Conservation (phyloP, 2,329 filamentous ascomycete genomes). For the Fusarium sp. region DNA sequence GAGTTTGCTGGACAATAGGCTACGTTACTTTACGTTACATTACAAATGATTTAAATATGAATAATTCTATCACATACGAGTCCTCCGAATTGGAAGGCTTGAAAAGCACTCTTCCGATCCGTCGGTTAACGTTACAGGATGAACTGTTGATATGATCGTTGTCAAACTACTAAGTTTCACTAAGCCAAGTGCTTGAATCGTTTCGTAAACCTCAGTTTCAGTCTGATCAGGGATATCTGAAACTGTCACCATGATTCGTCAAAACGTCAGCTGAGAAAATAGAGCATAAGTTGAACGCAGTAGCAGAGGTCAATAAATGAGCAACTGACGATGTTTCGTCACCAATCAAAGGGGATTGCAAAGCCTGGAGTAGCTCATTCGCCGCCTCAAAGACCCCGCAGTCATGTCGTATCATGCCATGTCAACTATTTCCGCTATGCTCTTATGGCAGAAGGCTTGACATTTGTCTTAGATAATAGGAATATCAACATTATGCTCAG, state of each 20-base stretch:
- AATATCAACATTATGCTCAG: neutral
- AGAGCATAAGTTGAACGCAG: neutral
- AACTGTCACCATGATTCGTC: slow-evolving; percentile 3
- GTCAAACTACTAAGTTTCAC: neutral
- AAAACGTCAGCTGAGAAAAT: neutral
- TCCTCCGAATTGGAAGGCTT: neutral
- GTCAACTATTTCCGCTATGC: neutral
- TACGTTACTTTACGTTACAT: slow-evolving; percentile 17
- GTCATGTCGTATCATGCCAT: slow-evolving; percentile 18
- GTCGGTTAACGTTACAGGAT: neutral
- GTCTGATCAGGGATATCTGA: neutral
- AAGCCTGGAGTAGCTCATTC: slow-evolving; percentile 3
- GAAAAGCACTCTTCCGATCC: neutral
- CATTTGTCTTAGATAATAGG: neutral
- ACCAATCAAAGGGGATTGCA: slow-evolving; percentile 1
- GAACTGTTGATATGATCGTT: neutral
- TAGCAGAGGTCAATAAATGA: neutral
- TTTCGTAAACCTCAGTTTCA: slow-evolving; percentile 15
- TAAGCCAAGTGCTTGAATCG: neutral
- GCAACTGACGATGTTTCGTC: neutral
- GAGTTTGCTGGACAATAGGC: slow-evolving; percentile 23
- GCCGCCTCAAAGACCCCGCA: slow-evolving; percentile 18
- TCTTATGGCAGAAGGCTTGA: neutral
- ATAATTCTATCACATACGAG: neutral
- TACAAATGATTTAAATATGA: slow-evolving; percentile 5